Evolutionary conservation across 208 protist genomes (phyloP).

Genomic region (Leishmania tropica): DNA sequence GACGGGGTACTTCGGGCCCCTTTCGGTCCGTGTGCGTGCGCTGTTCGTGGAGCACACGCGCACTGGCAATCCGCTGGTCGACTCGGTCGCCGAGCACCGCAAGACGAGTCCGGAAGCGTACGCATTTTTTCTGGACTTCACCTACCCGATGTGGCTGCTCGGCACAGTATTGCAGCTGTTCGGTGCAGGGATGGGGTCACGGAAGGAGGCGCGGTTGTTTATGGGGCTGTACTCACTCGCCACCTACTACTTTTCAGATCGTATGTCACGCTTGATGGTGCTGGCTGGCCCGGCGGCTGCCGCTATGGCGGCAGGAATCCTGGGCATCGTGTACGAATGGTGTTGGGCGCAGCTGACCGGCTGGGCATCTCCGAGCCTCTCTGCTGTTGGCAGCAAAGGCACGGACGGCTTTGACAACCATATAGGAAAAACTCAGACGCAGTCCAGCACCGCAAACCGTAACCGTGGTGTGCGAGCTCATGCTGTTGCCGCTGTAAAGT

Average conservation of each 20-base stretch:
- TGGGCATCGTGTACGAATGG: neutral
- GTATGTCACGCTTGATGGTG: slow-evolving; percentile 19
- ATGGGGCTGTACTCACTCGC: neutral
- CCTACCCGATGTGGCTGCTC: no score
- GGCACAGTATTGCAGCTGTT: neutral
- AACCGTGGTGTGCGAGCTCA: neutral
- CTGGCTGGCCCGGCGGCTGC: no score
- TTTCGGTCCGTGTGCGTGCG: slow-evolving; percentile 64
- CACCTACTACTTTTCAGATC: slow-evolving; percentile 11
- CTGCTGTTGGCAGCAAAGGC: neutral
- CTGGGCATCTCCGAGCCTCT: neutral
- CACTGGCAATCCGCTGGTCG: slow-evolving; percentile 81
- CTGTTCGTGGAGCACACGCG: slow-evolving; percentile 75
- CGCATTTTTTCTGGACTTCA: slow-evolving; percentile 1
- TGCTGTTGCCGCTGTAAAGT: neutral
- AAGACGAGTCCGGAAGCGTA: no score
- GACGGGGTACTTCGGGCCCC: slow-evolving; percentile 52
- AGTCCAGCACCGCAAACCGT: neutral
- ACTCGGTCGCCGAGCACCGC: slow-evolving; percentile 81
- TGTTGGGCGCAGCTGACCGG: neutral
- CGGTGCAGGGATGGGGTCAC: neutral
- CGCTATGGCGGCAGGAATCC: neutral
- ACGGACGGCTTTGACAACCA: neutral
- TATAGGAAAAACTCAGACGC: neutral
- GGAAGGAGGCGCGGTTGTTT: neutral